A percentile compares a stretch with the other conserved stretches of the same genome.
These are phyloP conservation scores for Crithidia expoeki DNA, from an alignment of 208 protist species.

Conservation along the genomic window DNA sequence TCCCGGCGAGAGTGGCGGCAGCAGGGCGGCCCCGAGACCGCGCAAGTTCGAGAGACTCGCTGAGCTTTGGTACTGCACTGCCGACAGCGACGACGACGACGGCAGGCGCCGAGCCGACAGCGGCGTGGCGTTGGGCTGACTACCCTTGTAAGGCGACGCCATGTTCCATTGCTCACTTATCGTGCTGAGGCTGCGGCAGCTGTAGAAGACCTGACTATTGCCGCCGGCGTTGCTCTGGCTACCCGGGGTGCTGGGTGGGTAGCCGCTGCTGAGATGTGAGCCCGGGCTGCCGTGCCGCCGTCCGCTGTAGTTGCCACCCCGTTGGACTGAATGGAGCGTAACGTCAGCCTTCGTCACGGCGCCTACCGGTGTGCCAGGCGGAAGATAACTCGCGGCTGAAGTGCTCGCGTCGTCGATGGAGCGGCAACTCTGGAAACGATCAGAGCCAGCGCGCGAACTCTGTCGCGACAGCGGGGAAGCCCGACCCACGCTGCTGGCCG, in stretches of 20 bases:
- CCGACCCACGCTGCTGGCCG: not conserved
- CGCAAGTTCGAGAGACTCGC: not conserved
- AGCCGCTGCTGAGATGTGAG: constrained; percentile 8
- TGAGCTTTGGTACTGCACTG: not conserved
- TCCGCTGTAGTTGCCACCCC: constrained; percentile 9
- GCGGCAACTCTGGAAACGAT: constrained; percentile 29
- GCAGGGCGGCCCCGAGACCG: not conserved
- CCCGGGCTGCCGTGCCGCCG: not conserved
- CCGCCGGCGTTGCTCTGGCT: too few species aligned
- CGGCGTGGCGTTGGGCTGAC: not conserved
- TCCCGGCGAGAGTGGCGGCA: constrained; percentile 11
- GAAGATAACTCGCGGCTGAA: constrained; percentile 11
- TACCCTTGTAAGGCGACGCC: not conserved
- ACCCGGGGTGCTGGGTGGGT: not conserved
- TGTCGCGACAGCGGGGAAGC: constrained; percentile 17
- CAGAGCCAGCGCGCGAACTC: constrained; percentile 18
- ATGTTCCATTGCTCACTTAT: not conserved
- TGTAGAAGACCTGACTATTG: constrained; percentile 7
- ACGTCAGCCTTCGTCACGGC: constrained; percentile 9
- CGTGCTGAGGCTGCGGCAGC: constrained; percentile 19
- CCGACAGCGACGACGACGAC: not conserved
- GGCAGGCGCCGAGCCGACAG: not conserved
- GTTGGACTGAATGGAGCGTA: constrained; percentile 6
- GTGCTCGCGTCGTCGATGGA: constrained; percentile 17
- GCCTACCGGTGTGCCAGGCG: not conserved